Evolutionary conservation across 768 basidiomycete species (phyloP).

Genomic region (Dictyophora rubrovolvata): DNA sequence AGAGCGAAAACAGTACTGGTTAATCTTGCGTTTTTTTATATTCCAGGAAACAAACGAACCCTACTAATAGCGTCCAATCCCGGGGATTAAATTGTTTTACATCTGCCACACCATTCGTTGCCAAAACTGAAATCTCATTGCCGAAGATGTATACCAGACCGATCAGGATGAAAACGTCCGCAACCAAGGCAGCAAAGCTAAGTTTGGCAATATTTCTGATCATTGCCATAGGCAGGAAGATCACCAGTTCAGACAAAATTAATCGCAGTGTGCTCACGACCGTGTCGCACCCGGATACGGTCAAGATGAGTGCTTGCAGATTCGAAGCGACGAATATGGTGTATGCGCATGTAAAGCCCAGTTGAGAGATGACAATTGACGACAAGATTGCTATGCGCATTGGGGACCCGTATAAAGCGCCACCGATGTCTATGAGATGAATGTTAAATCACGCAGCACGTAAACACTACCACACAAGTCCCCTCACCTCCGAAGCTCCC

Average conservation of each 20-base stretch:
- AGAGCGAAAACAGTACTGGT: background rate
- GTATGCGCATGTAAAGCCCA: constrained; percentile 85
- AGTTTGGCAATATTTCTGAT: constrained; percentile 92
- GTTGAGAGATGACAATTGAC: constrained; percentile 82
- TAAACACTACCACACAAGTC: background rate
- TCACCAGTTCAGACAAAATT: constrained; percentile 71
- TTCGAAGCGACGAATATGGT: constrained; percentile 95
- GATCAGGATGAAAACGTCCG: constrained; percentile 89
- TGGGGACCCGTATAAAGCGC: constrained; percentile 81
- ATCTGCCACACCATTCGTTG: constrained; percentile 59
- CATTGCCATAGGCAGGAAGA: constrained; percentile 85
- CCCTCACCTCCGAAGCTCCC: constrained; percentile 87
- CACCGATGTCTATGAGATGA: constrained; percentile 69
- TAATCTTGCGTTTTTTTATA: too few species aligned
- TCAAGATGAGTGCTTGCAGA: constrained; percentile 77
- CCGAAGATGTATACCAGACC: constrained; percentile 81
- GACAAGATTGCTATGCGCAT: constrained; percentile 84
- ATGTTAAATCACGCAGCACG: background rate
- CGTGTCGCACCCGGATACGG: constrained; percentile 64
- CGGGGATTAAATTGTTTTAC: constrained; percentile 80
- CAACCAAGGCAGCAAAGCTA: constrained; percentile 82
- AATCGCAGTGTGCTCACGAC: constrained; percentile 59
- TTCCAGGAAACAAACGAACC: constrained; percentile 30
- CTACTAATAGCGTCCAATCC: constrained; percentile 87
- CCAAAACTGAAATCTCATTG: constrained; percentile 70